Conservation (phyloP, 371 early-diverging fungal genomes). For the Umbelopsis sp. region DNA sequence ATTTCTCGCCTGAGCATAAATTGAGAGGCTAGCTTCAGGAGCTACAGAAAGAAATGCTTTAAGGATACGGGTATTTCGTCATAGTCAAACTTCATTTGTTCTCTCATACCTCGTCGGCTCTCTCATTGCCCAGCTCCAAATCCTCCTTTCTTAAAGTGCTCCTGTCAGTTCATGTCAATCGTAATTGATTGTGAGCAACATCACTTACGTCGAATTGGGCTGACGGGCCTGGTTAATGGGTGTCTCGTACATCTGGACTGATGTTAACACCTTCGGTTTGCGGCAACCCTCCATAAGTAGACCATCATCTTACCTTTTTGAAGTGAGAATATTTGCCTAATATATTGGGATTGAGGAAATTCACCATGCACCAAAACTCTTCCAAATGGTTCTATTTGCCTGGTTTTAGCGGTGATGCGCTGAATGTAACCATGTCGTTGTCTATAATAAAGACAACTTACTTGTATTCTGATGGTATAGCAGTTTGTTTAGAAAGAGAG, state of each 20-base stretch:
- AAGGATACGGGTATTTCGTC: not conserved
- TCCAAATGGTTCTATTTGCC: slow-evolving; percentile 49
- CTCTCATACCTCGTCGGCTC: slow-evolving; percentile 36
- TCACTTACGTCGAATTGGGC: slow-evolving; percentile 26
- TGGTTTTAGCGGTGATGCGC: not conserved
- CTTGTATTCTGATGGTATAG: slow-evolving; percentile 35
- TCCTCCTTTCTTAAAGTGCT: slow-evolving; percentile 31
- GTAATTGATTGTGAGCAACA: not conserved
- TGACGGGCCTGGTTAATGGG: slow-evolving; percentile 50
- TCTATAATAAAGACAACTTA: not conserved
- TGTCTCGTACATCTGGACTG: slow-evolving; percentile 44
- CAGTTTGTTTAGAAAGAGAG: not conserved
- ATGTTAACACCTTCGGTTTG: not conserved
- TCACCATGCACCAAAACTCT: slow-evolving; percentile 63
- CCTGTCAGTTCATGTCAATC: not conserved
- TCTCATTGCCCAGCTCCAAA: slow-evolving; percentile 44
- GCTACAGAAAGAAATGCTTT: slow-evolving; percentile 22
- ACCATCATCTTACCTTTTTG: slow-evolving; percentile 26
- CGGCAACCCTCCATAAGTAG: not conserved
- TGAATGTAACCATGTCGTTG: not conserved
- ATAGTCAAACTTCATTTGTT: not conserved
- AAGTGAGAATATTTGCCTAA: slow-evolving; percentile 49
- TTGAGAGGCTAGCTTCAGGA: slow-evolving; percentile 49
- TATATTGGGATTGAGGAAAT: slow-evolving; percentile 69
- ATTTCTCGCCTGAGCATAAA: slow-evolving; percentile 64